Evolutionary conservation across 176 grass and related monocot genomes (phyloP), one percentile per base, ranked within the genome.

Genomic region (Carex parvula): DNA sequence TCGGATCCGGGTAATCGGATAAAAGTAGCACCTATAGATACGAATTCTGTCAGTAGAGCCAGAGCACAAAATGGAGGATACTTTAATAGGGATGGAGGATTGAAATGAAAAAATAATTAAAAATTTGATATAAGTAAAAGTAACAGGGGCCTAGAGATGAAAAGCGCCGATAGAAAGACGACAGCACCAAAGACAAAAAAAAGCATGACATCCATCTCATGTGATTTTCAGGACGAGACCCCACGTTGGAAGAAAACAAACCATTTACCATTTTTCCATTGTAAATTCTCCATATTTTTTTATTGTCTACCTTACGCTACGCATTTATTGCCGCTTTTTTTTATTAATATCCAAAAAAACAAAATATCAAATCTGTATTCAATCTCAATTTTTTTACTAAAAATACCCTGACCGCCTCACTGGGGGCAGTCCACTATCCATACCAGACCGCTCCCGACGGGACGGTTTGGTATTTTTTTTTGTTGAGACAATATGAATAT

Each of bases 171-270:
- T 52, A 44, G 8, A 55, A 32, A 78, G 73, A 53, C 73, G 73
- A 78, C 73, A 78, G 3, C 22, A 78, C 9, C 73, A 78, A 78
- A 29, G 73, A 78, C 73, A 78, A 78, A 78, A 78, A 78, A 78
- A 57, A 33, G 52, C 32, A 15, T 57, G 73, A 57, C 52, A 57
- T 78, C 73, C 26, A 53, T 78, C 73, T 78, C 73, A 78, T 57
- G 73, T 78, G 73, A 78, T 78, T 57, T 44, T 52, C 48, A 57
- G 12, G 14, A 9, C 18, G 6, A 13, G 73, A 78, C 73, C 73
- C 73, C 52, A 78, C 52, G 9, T 3, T 22, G 1, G 13, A 55
- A 30, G 32, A 57, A 57, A 56, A 57, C 22, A 26, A 78, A 10
- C 0, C 8, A 70, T 33, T 77, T 78, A 57, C 50, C 52, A 32